Evolutionary conservation across 345 rosid species (phyloP).

Genomic region (Chamaenerion angustifolium): DNA sequence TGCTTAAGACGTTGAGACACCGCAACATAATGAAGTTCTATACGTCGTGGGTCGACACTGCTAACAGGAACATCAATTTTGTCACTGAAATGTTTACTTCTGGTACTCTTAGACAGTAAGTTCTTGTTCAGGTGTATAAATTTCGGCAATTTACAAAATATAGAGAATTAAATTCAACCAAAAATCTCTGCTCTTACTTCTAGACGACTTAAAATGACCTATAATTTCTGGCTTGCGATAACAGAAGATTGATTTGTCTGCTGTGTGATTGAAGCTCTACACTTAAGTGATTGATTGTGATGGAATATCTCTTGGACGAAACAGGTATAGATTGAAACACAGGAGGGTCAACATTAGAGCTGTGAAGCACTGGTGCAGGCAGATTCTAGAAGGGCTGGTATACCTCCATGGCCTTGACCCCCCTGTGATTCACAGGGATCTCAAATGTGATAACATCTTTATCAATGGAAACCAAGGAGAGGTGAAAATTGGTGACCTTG

Average conservation of each 20-base stretch:
- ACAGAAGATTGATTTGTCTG: not conserved
- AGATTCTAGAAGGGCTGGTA: constrained; percentile 69
- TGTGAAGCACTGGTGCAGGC: constrained; percentile 94
- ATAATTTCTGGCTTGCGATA: not conserved
- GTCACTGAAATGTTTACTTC: constrained; percentile 96
- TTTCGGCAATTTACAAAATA: too few relatives aligned
- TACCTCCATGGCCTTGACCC: constrained; percentile 84
- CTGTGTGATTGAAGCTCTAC: too few relatives aligned
- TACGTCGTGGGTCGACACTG: constrained; percentile 87
- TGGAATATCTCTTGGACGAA: not conserved
- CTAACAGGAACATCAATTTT: constrained; percentile 77
- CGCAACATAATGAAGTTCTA: constrained; percentile 85
- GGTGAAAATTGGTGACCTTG: constrained; percentile 97
- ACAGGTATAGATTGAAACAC: constrained; percentile 70
- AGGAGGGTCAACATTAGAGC: constrained; percentile 81
- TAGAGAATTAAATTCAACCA: too few relatives aligned
- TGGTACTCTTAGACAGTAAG: constrained; percentile 92
- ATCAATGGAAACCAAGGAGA: constrained; percentile 97
- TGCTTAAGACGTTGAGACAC: constrained; percentile 83
- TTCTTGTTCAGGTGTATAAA: not conserved
- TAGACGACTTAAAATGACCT: not conserved
- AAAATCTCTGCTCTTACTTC: too few relatives aligned
- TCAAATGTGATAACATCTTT: constrained; percentile 96
- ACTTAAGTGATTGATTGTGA: not conserved
- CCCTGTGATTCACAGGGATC: constrained; percentile 93